Evolutionary conservation across 192 early-diverging fungal species (phyloP).

Genomic region (Linnemannia hyalina): DNA sequence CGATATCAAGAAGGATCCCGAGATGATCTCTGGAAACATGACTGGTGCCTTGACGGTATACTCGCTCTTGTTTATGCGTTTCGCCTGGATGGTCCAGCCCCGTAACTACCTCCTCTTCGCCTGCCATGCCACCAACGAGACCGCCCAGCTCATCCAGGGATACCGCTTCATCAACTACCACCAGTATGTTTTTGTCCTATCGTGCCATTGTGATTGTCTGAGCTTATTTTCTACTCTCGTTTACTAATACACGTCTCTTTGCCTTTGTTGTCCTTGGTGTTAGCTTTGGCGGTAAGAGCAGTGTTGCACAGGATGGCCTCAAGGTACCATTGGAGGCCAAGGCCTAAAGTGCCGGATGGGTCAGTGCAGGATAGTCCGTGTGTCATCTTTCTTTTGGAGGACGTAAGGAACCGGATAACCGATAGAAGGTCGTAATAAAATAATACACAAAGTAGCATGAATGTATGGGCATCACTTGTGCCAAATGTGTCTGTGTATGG

Average conservation of each 20-base stretch:
- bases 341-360: slow-evolving; percentile 8
- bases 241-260: not conserved
- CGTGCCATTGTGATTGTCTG: too few species aligned
- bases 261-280: not conserved
- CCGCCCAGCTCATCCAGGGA: slow-evolving; percentile 89
- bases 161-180: slow-evolving; percentile 87
- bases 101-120: slow-evolving; percentile 93
- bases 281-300: slow-evolving; percentile 58
- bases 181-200: slow-evolving; percentile 61
- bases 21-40: slow-evolving; percentile 96
- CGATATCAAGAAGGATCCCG: slow-evolving; percentile 91
- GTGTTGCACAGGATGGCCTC: slow-evolving; percentile 11
- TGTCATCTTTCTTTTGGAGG: not conserved
- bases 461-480: too few species aligned
- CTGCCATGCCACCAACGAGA: slow-evolving; percentile 93
- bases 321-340: slow-evolving; percentile 50
- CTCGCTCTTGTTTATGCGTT: slow-evolving; percentile 94
- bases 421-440: not conserved
- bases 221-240: not conserved
- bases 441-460: too few species aligned
- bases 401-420: not conserved
- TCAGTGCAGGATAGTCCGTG: not conserved
- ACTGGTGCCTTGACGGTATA: slow-evolving; percentile 90
- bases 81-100: slow-evolving; percentile 93
- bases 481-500: too few species aligned